Percentiles rank a stretch among this genome's conserved stretches.
phyloP scores from a whole-genome alignment of 2,329 filamentous ascomycete species.

The Colletotrichum sp. region DNA sequence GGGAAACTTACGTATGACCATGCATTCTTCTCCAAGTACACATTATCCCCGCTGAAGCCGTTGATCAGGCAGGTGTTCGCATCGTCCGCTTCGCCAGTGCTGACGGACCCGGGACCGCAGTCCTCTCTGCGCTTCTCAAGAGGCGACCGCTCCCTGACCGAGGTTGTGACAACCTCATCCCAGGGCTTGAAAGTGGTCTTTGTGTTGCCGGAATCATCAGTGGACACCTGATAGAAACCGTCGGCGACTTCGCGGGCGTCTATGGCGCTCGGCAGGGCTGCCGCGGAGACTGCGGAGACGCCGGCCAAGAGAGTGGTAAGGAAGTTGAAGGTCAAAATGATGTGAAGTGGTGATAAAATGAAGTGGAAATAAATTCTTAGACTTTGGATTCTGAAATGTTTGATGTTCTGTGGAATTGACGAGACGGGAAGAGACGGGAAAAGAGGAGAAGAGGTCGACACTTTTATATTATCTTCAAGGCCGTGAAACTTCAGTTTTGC shows the following conservation, averaged over 20 bases:
- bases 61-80: background rate
- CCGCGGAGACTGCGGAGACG: background rate
- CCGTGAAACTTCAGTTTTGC: background rate
- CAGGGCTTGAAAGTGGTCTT: background rate
- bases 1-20: background rate
- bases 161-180: background rate
- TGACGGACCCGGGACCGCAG: background rate
- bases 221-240: background rate
- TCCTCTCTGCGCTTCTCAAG: background rate
- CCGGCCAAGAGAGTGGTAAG: background rate
- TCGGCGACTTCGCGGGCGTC: background rate
- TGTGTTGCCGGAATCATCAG: background rate
- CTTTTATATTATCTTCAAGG: background rate
- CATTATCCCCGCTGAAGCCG: background rate
- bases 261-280: background rate
- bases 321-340: background rate
- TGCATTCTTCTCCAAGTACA: background rate
- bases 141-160: background rate
- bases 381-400: background rate
- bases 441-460: background rate
- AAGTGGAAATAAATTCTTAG: background rate
- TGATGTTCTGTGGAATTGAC: background rate
- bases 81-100: background rate
- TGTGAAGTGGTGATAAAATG: background rate
- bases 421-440: background rate